These are phyloP conservation scores for Fusarium virguliforme DNA, from an alignment of 2,329 filamentous ascomycete genomes.

Conservation along the genomic window DNA sequence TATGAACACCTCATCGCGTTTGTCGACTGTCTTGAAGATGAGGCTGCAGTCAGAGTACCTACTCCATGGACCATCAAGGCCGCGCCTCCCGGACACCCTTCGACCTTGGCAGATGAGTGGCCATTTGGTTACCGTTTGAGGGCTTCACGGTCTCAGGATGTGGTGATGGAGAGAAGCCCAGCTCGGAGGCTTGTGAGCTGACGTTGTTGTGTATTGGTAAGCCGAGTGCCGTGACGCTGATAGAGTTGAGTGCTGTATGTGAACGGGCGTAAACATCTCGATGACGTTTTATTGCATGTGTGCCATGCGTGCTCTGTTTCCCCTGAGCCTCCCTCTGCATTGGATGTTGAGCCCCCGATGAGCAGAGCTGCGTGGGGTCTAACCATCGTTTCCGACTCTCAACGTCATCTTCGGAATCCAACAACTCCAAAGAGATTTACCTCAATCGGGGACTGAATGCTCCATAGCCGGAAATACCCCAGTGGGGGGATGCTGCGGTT, in stretches of 20 bases:
- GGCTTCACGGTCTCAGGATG: neutral
- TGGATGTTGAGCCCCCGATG: neutral
- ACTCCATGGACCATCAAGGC: slow-evolving; percentile 3
- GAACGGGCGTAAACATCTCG: neutral
- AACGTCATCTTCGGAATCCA: neutral
- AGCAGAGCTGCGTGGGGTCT: neutral
- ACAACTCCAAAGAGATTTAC: neutral
- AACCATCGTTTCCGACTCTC: neutral
- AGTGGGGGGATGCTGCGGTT: slow-evolving; percentile 8
- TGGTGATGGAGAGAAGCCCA: neutral
- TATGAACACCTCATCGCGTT: neutral
- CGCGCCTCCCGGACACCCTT: neutral
- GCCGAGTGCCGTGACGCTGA: neutral
- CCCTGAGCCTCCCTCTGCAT: neutral
- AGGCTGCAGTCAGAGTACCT: neutral
- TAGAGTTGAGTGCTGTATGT: neutral
- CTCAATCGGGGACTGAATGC: neutral
- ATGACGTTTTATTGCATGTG: neutral
- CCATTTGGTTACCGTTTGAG: slow-evolving; percentile 7
- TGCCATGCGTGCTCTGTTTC: neutral
- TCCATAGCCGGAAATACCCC: neutral
- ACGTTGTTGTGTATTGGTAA: neutral
- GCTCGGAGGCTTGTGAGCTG: neutral
- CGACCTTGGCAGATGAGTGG: slow-evolving; percentile 16
- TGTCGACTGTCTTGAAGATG: neutral